These are phyloP conservation scores for Aphanomyces astaci DNA, from an alignment of 352 stramenopile genomes.

Conservation along the genomic window DNA sequence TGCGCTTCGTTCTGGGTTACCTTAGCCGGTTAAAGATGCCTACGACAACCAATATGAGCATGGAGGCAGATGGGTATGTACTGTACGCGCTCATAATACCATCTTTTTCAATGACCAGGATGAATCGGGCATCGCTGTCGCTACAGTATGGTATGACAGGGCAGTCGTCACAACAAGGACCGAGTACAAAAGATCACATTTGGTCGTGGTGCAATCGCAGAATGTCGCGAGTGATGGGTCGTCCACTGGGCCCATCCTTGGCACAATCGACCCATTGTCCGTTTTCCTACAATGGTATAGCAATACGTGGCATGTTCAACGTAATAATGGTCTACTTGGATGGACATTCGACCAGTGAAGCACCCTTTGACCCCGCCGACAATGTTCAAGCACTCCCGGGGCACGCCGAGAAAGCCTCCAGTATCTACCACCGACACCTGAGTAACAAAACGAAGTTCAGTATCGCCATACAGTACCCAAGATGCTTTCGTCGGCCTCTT, in stretches of 20 bases:
- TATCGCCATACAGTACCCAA: constrained; percentile 35
- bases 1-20: constrained; percentile 31
- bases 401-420: constrained; percentile 58
- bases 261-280: constrained; percentile 48
- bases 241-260: constrained; percentile 38
- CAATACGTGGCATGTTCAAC: too few species aligned
- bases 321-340: constrained; percentile 43
- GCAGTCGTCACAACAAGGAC: not conserved
- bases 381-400: constrained; percentile 67
- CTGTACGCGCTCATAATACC: constrained; percentile 34
- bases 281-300: constrained; percentile 36
- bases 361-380: constrained; percentile 75
- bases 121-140: constrained; percentile 66
- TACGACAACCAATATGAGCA: too few species aligned
- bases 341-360: constrained; percentile 48
- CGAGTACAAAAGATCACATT: too few species aligned
- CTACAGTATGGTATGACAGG: constrained; percentile 28
- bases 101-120: constrained; percentile 94
- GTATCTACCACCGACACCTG: constrained; percentile 34
- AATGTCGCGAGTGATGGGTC: constrained; percentile 70
- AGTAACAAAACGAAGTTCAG: not conserved
- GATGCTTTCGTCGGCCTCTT: constrained; percentile 76
- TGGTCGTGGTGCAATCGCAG: constrained; percentile 42
- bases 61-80: too few species aligned
- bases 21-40: constrained; percentile 91